phyloP scores from a whole-genome alignment of 805 yeast species.

The Yamadazyma laniorum region DNA sequence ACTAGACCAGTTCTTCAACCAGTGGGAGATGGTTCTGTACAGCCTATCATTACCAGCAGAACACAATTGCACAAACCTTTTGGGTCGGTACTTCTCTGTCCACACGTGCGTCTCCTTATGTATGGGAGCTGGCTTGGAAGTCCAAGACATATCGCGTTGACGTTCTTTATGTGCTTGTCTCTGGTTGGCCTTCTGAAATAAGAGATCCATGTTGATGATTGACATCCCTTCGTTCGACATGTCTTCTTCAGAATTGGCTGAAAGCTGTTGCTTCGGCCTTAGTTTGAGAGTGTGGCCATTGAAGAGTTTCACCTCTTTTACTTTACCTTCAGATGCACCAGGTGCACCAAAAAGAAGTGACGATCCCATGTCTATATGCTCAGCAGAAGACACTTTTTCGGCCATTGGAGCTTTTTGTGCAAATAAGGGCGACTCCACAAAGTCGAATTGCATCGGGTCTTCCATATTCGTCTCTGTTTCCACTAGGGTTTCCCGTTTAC shows the following conservation, averaged over 20 bases:
- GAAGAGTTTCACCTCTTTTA: conserved; percentile 19
- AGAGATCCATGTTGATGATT: conserved; percentile 18
- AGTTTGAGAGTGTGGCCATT: conserved; percentile 19
- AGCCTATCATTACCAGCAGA: conserved; percentile 46
- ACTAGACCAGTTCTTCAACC: conserved; percentile 40
- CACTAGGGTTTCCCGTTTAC: too few relatives aligned
- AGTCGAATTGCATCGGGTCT: conserved; percentile 4
- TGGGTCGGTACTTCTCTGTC: conserved; percentile 43
- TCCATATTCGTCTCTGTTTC: too few relatives aligned
- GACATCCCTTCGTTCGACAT: conserved; percentile 9
- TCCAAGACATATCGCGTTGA: conserved; percentile 6
- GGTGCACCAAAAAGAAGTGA: conserved; percentile 1
- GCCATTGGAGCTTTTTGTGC: not conserved
- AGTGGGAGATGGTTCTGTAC: conserved; percentile 36
- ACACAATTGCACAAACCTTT: conserved; percentile 33
- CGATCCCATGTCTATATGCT: not conserved
- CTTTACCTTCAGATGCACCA: not conserved
- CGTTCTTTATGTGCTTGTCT: conserved; percentile 18
- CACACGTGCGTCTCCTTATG: conserved; percentile 21
- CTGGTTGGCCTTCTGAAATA: conserved; percentile 21
- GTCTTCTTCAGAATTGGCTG: conserved; percentile 1
- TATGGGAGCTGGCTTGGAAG: conserved; percentile 1
- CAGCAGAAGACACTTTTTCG: not conserved
- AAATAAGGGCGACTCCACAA: conserved; percentile 6
- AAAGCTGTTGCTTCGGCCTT: conserved; percentile 9